Evolutionary conservation across 108 stramenopile genomes (phyloP).

Genomic region (Seminavis robusta): DNA sequence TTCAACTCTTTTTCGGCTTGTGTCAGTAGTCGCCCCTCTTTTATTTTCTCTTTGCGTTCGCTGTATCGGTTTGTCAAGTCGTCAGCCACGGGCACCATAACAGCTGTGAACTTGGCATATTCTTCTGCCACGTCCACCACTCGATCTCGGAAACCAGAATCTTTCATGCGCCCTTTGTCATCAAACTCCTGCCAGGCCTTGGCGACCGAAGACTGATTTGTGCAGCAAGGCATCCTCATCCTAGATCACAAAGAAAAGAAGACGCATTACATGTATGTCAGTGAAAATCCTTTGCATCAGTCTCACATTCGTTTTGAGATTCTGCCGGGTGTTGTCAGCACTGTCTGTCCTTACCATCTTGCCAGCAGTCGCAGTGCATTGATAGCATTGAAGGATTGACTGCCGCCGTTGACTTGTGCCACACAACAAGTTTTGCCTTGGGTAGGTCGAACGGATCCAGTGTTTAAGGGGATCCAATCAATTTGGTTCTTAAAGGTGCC

Average conservation of each 20-base stretch:
- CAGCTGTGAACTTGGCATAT: slow-evolving; percentile 64
- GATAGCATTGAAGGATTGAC: slow-evolving; percentile 66
- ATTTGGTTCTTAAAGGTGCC: slow-evolving; percentile 69
- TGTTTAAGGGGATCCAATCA: slow-evolving; percentile 72
- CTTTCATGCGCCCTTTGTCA: slow-evolving; percentile 60
- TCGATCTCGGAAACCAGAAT: slow-evolving; percentile 40
- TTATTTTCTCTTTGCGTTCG: slow-evolving; percentile 51
- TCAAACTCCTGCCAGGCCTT: slow-evolving; percentile 73
- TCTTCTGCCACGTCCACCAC: slow-evolving; percentile 70
- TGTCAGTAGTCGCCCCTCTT: slow-evolving; percentile 47
- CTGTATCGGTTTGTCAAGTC: slow-evolving; percentile 51
- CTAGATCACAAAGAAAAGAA: too few relatives aligned
- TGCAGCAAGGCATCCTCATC: slow-evolving; percentile 69
- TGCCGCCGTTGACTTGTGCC: slow-evolving; percentile 60
- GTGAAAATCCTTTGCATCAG: too few relatives aligned
- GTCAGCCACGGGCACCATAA: slow-evolving; percentile 46
- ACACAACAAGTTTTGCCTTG: slow-evolving; percentile 57
- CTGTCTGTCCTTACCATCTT: too few relatives aligned
- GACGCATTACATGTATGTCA: too few relatives aligned
- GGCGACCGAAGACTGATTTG: slow-evolving; percentile 55
- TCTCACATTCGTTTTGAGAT: too few relatives aligned
- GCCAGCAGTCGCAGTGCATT: slow-evolving; percentile 53
- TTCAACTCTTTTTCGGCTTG: slow-evolving; percentile 52
- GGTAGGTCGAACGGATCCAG: slow-evolving; percentile 56
- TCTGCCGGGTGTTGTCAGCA: too few relatives aligned